Percentiles rank a stretch among this genome's conserved stretches.
Conservation (phyloP, 306 rosid genomes). For the Castanopsis chinensis region DNA sequence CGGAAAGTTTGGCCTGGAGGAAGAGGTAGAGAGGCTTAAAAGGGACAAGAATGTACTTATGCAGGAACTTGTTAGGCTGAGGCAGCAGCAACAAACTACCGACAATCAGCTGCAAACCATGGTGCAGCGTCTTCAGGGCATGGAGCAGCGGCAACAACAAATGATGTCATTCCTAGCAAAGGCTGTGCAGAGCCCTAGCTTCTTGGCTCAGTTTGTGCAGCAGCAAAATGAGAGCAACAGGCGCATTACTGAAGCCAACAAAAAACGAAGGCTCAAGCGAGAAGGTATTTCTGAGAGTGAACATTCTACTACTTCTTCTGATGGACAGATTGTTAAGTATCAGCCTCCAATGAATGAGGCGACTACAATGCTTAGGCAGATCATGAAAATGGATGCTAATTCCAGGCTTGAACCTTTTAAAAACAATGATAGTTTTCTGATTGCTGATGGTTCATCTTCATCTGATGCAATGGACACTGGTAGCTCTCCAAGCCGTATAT, state of each 20-base stretch:
- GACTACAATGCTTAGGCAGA: conserved; percentile 78
- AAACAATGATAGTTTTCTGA: conserved; percentile 49
- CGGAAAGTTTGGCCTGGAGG: conserved; percentile 96
- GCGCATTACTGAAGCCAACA: conserved; percentile 72
- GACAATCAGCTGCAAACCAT: conserved; percentile 89
- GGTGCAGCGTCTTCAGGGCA: conserved; percentile 95
- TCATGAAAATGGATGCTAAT: conserved; percentile 62
- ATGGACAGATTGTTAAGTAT: conserved; percentile 86
- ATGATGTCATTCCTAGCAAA: conserved; percentile 99
- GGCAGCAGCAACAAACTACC: conserved; percentile 98
- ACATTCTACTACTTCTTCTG: conserved; percentile 51
- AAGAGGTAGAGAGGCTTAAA: conserved; percentile 95
- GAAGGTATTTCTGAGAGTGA: conserved; percentile 62
- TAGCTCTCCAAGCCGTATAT: conserved; percentile 56
- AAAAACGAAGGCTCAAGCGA: conserved; percentile 82
- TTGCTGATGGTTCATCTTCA: conserved; percentile 58
- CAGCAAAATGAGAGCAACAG: conserved; percentile 86
- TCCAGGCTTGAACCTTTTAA: conserved; percentile 54
- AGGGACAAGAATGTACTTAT: conserved; percentile 96
- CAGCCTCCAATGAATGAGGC: conserved; percentile 75
- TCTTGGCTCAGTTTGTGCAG: conserved; percentile 91
- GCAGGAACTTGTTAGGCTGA: conserved; percentile 96
- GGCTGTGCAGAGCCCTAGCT: conserved; percentile 96
- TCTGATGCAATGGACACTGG: conserved; percentile 52
- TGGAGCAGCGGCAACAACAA: conserved; percentile 98